These are phyloP conservation scores for Tricholoma furcatifolium DNA, from an alignment of 768 basidiomycete genomes.

Conservation along the genomic window DNA sequence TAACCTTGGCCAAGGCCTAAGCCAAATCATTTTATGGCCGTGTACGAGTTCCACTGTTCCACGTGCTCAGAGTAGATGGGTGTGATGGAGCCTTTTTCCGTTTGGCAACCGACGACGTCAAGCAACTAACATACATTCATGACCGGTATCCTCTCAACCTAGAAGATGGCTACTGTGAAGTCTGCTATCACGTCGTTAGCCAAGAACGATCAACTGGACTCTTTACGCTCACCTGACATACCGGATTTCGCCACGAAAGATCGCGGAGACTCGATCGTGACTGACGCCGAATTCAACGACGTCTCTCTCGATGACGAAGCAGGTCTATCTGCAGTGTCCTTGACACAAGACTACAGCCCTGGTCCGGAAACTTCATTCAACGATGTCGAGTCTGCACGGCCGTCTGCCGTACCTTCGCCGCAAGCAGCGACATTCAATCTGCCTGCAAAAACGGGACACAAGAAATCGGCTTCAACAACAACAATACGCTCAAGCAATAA, in stretches of 20 bases:
- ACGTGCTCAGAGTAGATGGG: constrained; percentile 7
- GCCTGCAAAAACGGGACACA: constrained; percentile 40
- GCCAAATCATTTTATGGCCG: neutral
- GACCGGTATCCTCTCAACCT: constrained; percentile 9
- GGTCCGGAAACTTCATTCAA: neutral
- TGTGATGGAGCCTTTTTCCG: constrained; percentile 11
- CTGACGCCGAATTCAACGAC: constrained; percentile 66
- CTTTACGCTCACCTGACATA: constrained; percentile 50
- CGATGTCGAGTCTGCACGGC: constrained; percentile 14
- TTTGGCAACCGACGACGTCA: constrained; percentile 11
- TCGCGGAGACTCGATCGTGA: constrained; percentile 37
- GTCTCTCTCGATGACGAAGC: constrained; percentile 52
- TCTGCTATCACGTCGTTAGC: constrained; percentile 6
- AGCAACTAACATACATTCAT: constrained; percentile 11
- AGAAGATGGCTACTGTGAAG: constrained; percentile 19
- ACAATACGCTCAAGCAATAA: constrained; percentile 54
- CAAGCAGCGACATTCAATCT: constrained; percentile 17
- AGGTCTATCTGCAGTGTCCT: constrained; percentile 34
- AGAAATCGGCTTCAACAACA: constrained; percentile 61
- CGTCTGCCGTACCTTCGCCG: constrained; percentile 3
- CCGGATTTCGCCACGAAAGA: constrained; percentile 26
- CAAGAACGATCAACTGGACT: constrained; percentile 35
- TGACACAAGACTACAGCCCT: constrained; percentile 24
- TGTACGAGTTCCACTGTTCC: neutral
- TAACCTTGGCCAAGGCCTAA: no score